Evolutionary conservation across 2,329 filamentous ascomycete genomes (phyloP).

Genomic region (Monilinia polystroma): DNA sequence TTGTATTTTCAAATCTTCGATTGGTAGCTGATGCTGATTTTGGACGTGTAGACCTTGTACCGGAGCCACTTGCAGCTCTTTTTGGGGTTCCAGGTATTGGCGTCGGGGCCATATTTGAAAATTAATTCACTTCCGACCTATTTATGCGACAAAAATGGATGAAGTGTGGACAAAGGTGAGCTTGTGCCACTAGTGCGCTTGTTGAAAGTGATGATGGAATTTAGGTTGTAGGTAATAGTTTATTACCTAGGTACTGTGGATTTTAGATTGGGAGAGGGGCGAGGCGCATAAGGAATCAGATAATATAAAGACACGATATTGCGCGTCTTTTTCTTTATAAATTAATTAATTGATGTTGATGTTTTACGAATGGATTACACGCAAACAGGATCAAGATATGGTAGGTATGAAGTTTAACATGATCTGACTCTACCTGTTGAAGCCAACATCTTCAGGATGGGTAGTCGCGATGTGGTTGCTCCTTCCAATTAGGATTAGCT

Average conservation of each 20-base stretch:
- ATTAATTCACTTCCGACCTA: conserved; percentile 3
- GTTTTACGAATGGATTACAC: conserved; percentile 13
- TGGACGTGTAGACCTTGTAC: conserved; percentile 29
- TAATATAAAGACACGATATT: conserved; percentile 19
- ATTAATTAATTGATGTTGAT: background rate
- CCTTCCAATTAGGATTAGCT: conserved; percentile 19
- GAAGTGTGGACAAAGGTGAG: conserved; percentile 22
- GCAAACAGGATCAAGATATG: background rate
- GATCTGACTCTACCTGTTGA: background rate
- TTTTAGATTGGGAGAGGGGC: conserved; percentile 7
- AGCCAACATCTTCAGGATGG: conserved; percentile 20
- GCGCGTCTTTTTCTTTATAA: conserved; percentile 15
- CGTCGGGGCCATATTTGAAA: conserved; percentile 23
- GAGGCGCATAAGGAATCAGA: conserved; percentile 22
- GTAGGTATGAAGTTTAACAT: background rate
- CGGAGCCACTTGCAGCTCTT: conserved; percentile 24
- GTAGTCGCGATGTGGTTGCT: conserved; percentile 23
- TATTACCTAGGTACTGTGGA: background rate
- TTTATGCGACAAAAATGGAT: conserved; percentile 18
- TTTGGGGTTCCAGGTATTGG: conserved; percentile 20
- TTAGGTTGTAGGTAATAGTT: background rate
- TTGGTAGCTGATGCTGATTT: conserved; percentile 32
- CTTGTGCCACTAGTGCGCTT: conserved; percentile 5
- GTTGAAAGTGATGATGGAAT: conserved; percentile 17
- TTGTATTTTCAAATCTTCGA: conserved; percentile 32